phyloP scores from a whole-genome alignment of 805 yeast genomes.

The Cyberlindnera xylosilytica region DNA sequence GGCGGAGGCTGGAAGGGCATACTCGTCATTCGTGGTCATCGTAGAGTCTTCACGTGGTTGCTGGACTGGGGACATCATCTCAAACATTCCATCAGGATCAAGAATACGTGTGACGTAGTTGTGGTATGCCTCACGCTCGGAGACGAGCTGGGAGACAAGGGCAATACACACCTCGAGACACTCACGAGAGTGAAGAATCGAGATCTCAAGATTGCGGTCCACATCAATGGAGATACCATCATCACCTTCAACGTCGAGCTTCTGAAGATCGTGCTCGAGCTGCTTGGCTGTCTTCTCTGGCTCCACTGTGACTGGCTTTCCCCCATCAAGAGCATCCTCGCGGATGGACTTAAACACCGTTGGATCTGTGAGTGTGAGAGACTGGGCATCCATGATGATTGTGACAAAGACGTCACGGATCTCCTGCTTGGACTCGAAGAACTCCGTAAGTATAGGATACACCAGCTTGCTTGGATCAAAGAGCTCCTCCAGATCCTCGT shows the following conservation, averaged over 20 bases:
- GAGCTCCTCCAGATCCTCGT: constrained; percentile 13
- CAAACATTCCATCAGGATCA: constrained; percentile 63
- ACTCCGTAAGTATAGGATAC: constrained; percentile 53
- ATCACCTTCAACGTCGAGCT: constrained; percentile 41
- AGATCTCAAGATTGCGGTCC: constrained; percentile 28
- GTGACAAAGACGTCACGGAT: constrained; percentile 58
- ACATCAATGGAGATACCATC: constrained; percentile 33
- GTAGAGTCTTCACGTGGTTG: constrained; percentile 34
- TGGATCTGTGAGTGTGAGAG: constrained; percentile 69
- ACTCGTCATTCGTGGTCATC: constrained; percentile 24
- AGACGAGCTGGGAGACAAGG: constrained; percentile 56
- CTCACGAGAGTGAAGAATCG: constrained; percentile 33
- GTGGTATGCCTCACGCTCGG: constrained; percentile 65
- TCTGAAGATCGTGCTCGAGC: constrained; percentile 44
- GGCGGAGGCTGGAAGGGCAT: constrained; percentile 28
- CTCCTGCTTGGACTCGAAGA: constrained; percentile 69
- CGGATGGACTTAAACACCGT: constrained; percentile 65
- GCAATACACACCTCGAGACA: constrained; percentile 33
- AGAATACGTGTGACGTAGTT: constrained; percentile 75
- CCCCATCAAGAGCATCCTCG: constrained; percentile 41
- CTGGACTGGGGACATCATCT: constrained; percentile 43
- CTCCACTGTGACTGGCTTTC: constrained; percentile 33
- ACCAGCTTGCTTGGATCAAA: constrained; percentile 27
- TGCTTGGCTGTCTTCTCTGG: constrained; percentile 49
- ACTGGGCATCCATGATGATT: constrained; percentile 65